Evolutionary conservation across 1,284 basidiomycete species (phyloP), one percentile per base, ranked within the genome.

Genomic region (Papiliotrema nemorosa): DNA sequence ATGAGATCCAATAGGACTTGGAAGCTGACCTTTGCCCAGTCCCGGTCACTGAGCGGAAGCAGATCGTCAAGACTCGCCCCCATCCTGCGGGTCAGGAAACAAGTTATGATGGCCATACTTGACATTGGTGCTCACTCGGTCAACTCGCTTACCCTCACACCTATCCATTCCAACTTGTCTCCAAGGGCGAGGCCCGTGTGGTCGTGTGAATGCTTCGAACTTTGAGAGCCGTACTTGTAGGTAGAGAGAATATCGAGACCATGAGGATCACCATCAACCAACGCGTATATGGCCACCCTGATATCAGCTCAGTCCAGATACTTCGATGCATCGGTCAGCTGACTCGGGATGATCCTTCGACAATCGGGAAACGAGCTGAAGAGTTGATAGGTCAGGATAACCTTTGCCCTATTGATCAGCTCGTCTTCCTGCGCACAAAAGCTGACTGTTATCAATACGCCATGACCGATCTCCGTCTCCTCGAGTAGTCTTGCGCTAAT

Each of bases 231-330:
- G 37, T 63, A 53, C 5, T 59, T 85, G 75, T 91, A 96, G 3
- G 88, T 86, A 0, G 87, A 86, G 2, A 90, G 79, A 53, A 97
- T 94, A 55, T 91, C 88, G 35, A 96, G 70, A 2, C 92, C 92
- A 68, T 88, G 88, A 0, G 91, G 85, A 69, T 97, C 92, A 0
- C 82, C 86, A 64, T 97, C 92, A 4, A 94, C 86, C n/a, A 96
- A 73, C 0, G 81, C 85, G 47, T 87, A 70, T 40, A 93, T 79
- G 0, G 84, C 85, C 27, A 88, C 77, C 13, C 86, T 90, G 49
- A 10, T 6, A 47, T 47, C 10, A 47, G 41, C 35, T 21, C 31
- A 22, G 29, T 20, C 14, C 25, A 18, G 14, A 16, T 22, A 25
- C 39, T 43, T 34, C 40, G 44, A 21, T 40, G 18, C n/a, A 40